Evolutionary conservation across 1,139 yeast genomes (phyloP).

Genomic region (Candida buenavistaensis): DNA sequence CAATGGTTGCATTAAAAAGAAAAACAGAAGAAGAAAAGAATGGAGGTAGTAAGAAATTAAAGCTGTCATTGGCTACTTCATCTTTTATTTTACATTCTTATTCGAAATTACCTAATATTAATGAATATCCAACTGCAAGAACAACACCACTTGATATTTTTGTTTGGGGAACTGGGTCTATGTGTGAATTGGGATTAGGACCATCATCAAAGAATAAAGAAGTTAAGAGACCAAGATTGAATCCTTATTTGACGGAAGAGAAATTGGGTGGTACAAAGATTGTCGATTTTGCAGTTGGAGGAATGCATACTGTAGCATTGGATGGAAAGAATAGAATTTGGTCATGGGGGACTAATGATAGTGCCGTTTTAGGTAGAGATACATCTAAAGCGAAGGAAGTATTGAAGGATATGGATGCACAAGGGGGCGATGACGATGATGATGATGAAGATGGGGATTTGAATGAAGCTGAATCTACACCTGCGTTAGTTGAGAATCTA

Average conservation of each 20-base stretch:
- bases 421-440: constrained; percentile 51
- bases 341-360: constrained; percentile 98
- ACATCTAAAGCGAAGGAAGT: constrained; percentile 62
- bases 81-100: constrained; percentile 49
- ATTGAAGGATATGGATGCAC: constrained; percentile 63
- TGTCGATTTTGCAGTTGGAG: constrained; percentile 90
- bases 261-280: constrained; percentile 52
- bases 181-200: constrained; percentile 96
- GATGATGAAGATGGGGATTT: constrained; percentile 81
- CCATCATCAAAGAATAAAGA: constrained; percentile 86
- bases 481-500: constrained; percentile 68
- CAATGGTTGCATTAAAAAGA: constrained; percentile 49
- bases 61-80: constrained; percentile 35
- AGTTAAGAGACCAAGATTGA: constrained; percentile 92
- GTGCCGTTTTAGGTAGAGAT: constrained; percentile 89
- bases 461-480: constrained; percentile 87
- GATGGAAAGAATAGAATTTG: constrained; percentile 74
- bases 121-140: constrained; percentile 39
- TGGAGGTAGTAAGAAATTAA: constrained; percentile 26
- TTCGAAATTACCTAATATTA: constrained; percentile 48
- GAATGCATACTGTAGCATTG: constrained; percentile 88
- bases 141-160: constrained; percentile 66
- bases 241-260: constrained; percentile 67
- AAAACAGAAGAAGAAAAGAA: constrained; percentile 18
- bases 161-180: constrained; percentile 95